Base-by-base conservation (phyloP, 2,329 filamentous ascomycete genomes). In the Aspergillus calidoustus region DNA sequence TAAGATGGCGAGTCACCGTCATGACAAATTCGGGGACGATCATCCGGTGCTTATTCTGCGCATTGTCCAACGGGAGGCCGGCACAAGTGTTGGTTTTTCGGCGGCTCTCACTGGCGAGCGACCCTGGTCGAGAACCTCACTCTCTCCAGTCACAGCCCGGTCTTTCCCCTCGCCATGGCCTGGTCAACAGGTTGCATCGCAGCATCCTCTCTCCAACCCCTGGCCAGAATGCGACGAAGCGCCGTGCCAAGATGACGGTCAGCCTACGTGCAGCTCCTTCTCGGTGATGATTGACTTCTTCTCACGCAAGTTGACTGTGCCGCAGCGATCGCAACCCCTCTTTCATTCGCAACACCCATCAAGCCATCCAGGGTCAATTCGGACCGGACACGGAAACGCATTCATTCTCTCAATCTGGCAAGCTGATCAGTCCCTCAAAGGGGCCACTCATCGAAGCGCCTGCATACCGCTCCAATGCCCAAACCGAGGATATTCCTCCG, bases 171-270 rank as follows among this genome's bases (percentile, higher is more conserved):
- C 51, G 34, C 51, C 52, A 44, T 46, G 38, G 22, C 38, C 52
- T 43, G 19, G 28, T 44, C 8, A 4, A 38, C 31, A 31, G 58
- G 56, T 64, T 54, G 54, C 61, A 34, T 53, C 30, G 30, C 44
- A 31, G 22, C 44, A 51, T 47, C 31, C 59, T 47, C 48, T 49
- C 51, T 55, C 55, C 47, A 44, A 54, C 49, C 59, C 60, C 51
- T 62, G 65, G 67, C 25, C 41, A 48, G 54, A 46, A 25, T 49
- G 54, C 28, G 54, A 47, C n/a, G 67, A 75, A 72, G 71, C 72
- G 71, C 72, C 68, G 66, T 63, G 73, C 74, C 71, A 75, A 75
- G 74, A 61, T 28, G 63, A 65, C 68, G 60, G 64, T 65, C 68
- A 62, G 65, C 65, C 61, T 63, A 54, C 47, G 13, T 60, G 54